Evolutionary conservation across 2,329 filamentous ascomycete genomes (phyloP).

Genomic region (Neonectria coccinea): DNA sequence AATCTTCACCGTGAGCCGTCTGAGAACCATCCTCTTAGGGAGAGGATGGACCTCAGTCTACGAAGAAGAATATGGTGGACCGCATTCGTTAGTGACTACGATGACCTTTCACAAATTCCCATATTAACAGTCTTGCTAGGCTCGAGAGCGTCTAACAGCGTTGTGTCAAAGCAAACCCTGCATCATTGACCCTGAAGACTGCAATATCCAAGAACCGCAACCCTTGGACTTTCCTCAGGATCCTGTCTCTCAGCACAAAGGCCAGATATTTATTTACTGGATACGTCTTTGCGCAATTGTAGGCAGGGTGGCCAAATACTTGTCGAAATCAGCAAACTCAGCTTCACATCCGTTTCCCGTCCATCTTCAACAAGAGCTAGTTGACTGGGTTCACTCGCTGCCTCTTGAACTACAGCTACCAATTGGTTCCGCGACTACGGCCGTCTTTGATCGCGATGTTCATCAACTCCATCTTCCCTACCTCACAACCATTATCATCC

Average conservation of each 20-base stretch:
- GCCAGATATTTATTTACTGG: slow-evolving; percentile 57
- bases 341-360: slow-evolving; percentile 25
- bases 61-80: slow-evolving; percentile 40
- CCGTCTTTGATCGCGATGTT: slow-evolving; percentile 54
- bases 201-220: slow-evolving; percentile 53
- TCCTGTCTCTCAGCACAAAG: slow-evolving; percentile 47
- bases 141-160: slow-evolving; percentile 48
- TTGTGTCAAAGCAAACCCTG: slow-evolving; percentile 58
- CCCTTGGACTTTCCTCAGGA: slow-evolving; percentile 54
- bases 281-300: slow-evolving; percentile 55
- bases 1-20: slow-evolving; percentile 56
- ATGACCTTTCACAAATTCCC: neutral
- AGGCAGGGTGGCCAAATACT: slow-evolving; percentile 53
- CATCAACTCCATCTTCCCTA: slow-evolving; percentile 58
- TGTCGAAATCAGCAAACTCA: slow-evolving; percentile 39
- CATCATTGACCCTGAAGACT: slow-evolving; percentile 57
- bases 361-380: slow-evolving; percentile 33
- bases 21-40: slow-evolving; percentile 35
- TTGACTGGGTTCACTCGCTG: slow-evolving; percentile 32
- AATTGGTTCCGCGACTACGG: slow-evolving; percentile 33
- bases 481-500: slow-evolving; percentile 55
- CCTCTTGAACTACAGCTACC: slow-evolving; percentile 36
- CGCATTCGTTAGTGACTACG: slow-evolving; percentile 30
- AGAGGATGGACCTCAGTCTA: slow-evolving; percentile 25
- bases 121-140: slow-evolving; percentile 39